phyloP scores from a whole-genome alignment of 108 stramenopile genomes.

The Fistulifera solaris region DNA sequence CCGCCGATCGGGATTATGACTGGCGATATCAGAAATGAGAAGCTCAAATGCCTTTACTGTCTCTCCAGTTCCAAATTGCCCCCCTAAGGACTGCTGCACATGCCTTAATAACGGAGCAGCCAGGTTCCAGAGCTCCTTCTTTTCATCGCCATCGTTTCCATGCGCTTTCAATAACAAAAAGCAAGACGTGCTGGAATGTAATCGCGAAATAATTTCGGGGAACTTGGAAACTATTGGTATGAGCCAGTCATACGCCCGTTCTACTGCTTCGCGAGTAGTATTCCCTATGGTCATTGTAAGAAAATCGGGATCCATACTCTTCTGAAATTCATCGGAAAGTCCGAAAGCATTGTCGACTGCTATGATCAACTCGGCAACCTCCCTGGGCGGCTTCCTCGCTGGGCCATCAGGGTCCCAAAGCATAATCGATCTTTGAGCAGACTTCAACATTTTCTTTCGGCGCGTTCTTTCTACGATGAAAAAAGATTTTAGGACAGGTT shows the following conservation, averaged over 20 bases:
- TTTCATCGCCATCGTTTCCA: slow-evolving; percentile 50
- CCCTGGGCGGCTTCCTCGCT: slow-evolving; percentile 66
- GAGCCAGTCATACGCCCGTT: slow-evolving; percentile 76
- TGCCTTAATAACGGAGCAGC: slow-evolving; percentile 52
- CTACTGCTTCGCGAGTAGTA: slow-evolving; percentile 56
- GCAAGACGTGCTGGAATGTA: slow-evolving; percentile 65
- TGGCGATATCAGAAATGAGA: slow-evolving; percentile 51
- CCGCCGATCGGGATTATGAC: slow-evolving; percentile 49
- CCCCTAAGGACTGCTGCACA: slow-evolving; percentile 51
- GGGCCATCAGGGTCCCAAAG: slow-evolving; percentile 47
- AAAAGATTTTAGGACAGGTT: background rate
- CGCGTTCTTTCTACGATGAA: slow-evolving; percentile 26
- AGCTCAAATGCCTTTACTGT: slow-evolving; percentile 48
- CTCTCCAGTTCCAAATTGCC: slow-evolving; percentile 43
- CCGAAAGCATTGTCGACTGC: slow-evolving; percentile 48
- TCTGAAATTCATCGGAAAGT: slow-evolving; percentile 47
- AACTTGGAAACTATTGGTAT: slow-evolving; percentile 64
- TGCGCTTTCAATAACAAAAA: slow-evolving; percentile 62
- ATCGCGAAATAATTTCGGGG: slow-evolving; percentile 45
- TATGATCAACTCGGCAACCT: slow-evolving; percentile 55
- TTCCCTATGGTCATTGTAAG: slow-evolving; percentile 51
- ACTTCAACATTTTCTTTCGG: slow-evolving; percentile 39
- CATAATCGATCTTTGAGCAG: slow-evolving; percentile 67
- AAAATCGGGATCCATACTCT: slow-evolving; percentile 42
- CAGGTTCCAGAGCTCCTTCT: slow-evolving; percentile 39